A percentile compares a stretch with the other conserved stretches of the same genome.
These are phyloP conservation scores for Erucastrum elatum DNA, from an alignment of 345 rosid genomes.

Conservation along the genomic window DNA sequence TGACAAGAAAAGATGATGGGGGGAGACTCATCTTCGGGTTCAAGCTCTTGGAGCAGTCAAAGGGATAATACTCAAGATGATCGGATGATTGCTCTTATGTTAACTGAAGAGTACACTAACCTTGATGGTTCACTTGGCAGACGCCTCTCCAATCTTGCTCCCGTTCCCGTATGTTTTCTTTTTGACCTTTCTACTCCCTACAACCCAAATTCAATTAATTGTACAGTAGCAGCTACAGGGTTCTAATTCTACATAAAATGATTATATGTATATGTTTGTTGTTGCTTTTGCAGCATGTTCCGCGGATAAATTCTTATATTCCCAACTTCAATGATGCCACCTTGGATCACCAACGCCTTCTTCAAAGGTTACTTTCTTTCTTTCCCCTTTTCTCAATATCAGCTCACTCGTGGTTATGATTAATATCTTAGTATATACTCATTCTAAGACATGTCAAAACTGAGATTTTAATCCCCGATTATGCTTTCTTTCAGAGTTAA, in stretches of 20 bases:
- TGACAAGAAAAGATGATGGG: conserved; percentile 44
- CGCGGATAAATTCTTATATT: conserved; percentile 74
- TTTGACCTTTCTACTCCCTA: too few species aligned
- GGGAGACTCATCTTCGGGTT: conserved; percentile 86
- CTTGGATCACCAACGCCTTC: conserved; percentile 88
- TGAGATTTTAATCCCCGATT: conserved; percentile 2
- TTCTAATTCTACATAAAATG: background rate
- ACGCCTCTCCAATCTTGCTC: conserved; percentile 75
- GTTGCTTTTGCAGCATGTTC: conserved; percentile 67
- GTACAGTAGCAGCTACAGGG: background rate
- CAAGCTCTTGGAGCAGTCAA: conserved; percentile 79
- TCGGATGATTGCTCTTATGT: conserved; percentile 73
- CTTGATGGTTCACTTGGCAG: conserved; percentile 73
- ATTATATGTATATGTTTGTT: conserved; percentile 24
- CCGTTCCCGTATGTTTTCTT: conserved; percentile 65
- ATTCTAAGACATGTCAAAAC: background rate
- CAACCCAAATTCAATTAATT: background rate
- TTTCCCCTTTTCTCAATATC: background rate
- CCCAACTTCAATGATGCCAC: conserved; percentile 78
- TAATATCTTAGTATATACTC: conserved; percentile 22
- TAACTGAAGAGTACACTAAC: conserved; percentile 80
- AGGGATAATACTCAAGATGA: conserved; percentile 75
- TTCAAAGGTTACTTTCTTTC: conserved; percentile 59
- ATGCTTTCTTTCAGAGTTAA: background rate
- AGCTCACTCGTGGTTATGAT: conserved; percentile 4